A percentile compares a stretch with the other conserved stretches of the same genome.
Evolutionary conservation across 1,284 basidiomycete species (phyloP).

Genomic region (Cutaneotrichosporon spelunceum): DNA sequence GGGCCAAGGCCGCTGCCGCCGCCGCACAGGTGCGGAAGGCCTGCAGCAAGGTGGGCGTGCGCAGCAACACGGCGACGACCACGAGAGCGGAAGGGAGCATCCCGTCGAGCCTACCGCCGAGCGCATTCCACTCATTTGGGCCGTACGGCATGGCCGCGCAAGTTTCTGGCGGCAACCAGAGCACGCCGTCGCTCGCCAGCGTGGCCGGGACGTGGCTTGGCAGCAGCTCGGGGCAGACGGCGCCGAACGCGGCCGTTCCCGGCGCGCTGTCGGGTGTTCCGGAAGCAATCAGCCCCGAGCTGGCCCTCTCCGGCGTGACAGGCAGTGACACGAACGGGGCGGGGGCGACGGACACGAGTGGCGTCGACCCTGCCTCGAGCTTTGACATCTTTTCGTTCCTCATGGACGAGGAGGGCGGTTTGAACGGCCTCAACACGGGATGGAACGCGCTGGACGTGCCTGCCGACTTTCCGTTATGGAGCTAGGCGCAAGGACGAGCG

Average conservation of each 20-base stretch:
- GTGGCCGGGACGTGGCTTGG: constrained; percentile 22
- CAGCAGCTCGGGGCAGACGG: constrained; percentile 9
- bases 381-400: constrained; percentile 49
- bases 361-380: constrained; percentile 16
- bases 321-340: constrained; percentile 1
- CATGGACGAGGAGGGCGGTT: constrained; percentile 47
- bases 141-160: constrained; percentile 31
- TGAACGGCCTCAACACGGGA: constrained; percentile 26
- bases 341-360: neutral
- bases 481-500: constrained; percentile 18
- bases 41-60: neutral
- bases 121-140: constrained; percentile 35
- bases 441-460: constrained; percentile 44
- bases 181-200: constrained; percentile 13
- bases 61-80: neutral
- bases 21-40: neutral
- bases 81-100: neutral
- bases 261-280: constrained; percentile 14
- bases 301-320: constrained; percentile 9
- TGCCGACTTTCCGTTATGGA: constrained; percentile 44
- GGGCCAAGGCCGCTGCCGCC: constrained; percentile 23
- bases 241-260: constrained; percentile 10
- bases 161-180: constrained; percentile 11
- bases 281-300: constrained; percentile 16
- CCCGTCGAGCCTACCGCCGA: constrained; percentile 32